A percentile compares a stretch with the other conserved stretches of the same genome.
Conservation (phyloP, 176 grass and related monocot species). For the Zea luxurians region DNA sequence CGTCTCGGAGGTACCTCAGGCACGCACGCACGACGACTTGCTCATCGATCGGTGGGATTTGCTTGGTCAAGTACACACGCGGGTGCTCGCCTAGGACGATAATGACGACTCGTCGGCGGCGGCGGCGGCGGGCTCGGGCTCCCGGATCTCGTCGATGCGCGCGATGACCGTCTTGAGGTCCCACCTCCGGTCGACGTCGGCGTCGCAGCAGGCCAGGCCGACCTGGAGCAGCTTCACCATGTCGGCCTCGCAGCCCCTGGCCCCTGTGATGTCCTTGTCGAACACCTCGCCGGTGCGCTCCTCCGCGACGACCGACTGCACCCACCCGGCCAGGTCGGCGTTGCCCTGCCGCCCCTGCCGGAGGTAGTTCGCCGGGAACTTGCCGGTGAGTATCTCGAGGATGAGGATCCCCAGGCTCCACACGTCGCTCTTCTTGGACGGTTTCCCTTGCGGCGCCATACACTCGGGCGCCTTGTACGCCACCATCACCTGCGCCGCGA, state of each 20-base stretch:
- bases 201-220: conserved; percentile 63
- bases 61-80: background rate
- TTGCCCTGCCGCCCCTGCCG: conserved; percentile 36
- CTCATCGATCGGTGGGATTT: conserved; percentile 30
- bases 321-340: conserved; percentile 65
- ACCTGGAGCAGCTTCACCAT: conserved; percentile 69
- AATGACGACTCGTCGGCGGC: background rate
- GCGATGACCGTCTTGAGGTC: conserved; percentile 63
- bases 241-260: conserved; percentile 19
- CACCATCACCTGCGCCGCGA: conserved; percentile 65
- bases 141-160: conserved; percentile 67
- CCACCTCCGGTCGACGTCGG: conserved; percentile 66
- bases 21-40: conserved; percentile 2
- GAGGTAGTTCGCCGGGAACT: conserved; percentile 55
- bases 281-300: conserved; percentile 65
- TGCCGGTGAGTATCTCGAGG: conserved; percentile 72
- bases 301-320: conserved; percentile 43
- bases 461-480: conserved; percentile 80
- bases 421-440: conserved; percentile 91
- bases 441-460: conserved; percentile 44
- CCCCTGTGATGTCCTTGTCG: conserved; percentile 47
- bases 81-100: conserved; percentile 1
- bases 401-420: conserved; percentile 86
- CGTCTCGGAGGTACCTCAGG: background rate
- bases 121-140: conserved; percentile 17